These are phyloP conservation scores for Pascua sp. DNA, from an alignment of 1,284 basidiomycete genomes.

Conservation along the genomic window DNA sequence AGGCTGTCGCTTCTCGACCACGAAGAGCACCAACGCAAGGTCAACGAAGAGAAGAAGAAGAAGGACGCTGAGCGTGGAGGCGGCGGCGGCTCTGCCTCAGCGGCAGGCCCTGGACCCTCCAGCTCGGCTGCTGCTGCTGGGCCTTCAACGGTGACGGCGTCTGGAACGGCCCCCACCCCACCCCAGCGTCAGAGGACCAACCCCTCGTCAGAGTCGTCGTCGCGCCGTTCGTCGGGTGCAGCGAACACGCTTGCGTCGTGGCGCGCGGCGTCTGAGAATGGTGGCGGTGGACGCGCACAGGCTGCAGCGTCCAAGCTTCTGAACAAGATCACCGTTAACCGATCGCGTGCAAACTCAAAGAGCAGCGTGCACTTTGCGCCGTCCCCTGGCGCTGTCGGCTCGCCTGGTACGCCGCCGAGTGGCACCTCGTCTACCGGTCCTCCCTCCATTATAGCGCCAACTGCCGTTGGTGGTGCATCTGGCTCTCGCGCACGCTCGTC, in stretches of 20 bases:
- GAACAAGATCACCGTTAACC: conserved; percentile 29
- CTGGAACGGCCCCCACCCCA: background rate
- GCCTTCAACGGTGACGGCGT: conserved; percentile 1
- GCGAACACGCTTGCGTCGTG: background rate
- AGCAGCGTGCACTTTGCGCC: conserved; percentile 22
- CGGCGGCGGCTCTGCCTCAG: background rate
- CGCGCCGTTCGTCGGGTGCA: conserved; percentile 16
- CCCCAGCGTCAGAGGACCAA: background rate
- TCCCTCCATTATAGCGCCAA: background rate
- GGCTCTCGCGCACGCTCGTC: conserved; percentile 8
- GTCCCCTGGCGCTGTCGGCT: conserved; percentile 11
- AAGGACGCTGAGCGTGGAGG: background rate
- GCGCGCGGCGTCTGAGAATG: background rate
- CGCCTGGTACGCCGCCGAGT: background rate
- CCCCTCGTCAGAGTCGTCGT: conserved; percentile 10
- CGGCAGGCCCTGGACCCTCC: background rate
- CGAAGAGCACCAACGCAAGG: conserved; percentile 53
- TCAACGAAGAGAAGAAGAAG: conserved; percentile 22
- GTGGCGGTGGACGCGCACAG: conserved; percentile 15
- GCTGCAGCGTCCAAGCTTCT: conserved; percentile 32
- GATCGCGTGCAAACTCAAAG: conserved; percentile 20
- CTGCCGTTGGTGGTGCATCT: background rate
- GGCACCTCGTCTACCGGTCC: background rate
- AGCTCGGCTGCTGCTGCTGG: background rate
- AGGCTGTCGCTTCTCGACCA: conserved; percentile 89